These are phyloP conservation scores for Suillus discolor DNA, from an alignment of 768 basidiomycete species.

Conservation along the genomic window DNA sequence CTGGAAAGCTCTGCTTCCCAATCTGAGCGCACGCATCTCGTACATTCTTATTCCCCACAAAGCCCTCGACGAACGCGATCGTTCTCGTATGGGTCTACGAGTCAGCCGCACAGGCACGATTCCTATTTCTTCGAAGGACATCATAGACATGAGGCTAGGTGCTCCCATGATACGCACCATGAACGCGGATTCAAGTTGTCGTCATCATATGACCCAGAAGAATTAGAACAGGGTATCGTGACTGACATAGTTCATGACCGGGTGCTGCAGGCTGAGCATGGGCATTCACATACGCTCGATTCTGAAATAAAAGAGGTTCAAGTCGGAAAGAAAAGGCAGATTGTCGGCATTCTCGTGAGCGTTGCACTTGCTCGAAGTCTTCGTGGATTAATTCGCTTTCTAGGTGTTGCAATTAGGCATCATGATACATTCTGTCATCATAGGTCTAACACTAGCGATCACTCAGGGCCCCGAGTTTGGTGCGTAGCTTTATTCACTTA, in stretches of 20 bases:
- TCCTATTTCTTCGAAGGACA: constrained; percentile 35
- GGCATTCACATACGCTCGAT: constrained; percentile 16
- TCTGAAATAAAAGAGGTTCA: constrained; percentile 26
- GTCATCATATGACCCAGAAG: constrained; percentile 24
- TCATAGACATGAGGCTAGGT: constrained; percentile 35
- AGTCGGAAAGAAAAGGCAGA: constrained; percentile 60
- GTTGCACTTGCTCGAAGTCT: not conserved
- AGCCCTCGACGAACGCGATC: not conserved
- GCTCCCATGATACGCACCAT: constrained; percentile 31
- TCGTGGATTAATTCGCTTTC: not conserved
- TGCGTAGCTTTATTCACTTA: constrained; percentile 36
- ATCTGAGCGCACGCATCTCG: constrained; percentile 23
- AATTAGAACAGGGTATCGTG: constrained; percentile 1
- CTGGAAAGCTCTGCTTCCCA: not conserved
- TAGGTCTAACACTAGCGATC: constrained; percentile 77
- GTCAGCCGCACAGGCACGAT: constrained; percentile 6
- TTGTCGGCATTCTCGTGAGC: constrained; percentile 72
- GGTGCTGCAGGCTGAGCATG: not conserved
- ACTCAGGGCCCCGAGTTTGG: constrained; percentile 71
- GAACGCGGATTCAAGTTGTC: constrained; percentile 25
- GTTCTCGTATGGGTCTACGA: constrained; percentile 24
- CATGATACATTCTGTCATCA: constrained; percentile 82
- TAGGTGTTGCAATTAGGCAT: constrained; percentile 84
- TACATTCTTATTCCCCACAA: constrained; percentile 11
- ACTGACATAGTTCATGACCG: constrained; percentile 2